Evolutionary conservation across 2,329 filamentous ascomycete species (phyloP), one percentile per base, ranked within the genome.

Genomic region (Neonectria ditissima): DNA sequence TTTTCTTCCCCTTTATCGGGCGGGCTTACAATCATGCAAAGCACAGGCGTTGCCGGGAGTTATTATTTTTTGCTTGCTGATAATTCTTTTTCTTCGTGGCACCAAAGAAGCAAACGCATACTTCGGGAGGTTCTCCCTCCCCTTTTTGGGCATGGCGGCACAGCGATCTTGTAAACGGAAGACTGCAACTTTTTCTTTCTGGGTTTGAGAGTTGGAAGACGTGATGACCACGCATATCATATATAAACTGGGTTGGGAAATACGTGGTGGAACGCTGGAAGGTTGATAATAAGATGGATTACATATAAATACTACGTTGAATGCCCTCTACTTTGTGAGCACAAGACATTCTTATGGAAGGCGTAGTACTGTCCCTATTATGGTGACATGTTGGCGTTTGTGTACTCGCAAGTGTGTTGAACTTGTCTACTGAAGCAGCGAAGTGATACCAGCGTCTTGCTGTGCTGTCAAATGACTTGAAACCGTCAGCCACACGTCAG

Each of bases 21-120:
- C 54, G n/a, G 50, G 24, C 44, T 57, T 37, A 39, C 44, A 32
- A 50, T 41, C 45, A 52, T 59, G 54, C 59, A 57, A 54, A 63
- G 61, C 61, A 63, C 45, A 59, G 61, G 61, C 61, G 61, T 63
- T 63, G 56, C n/a, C 51, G 43, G 44, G 51, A 59, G 51, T 59
- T 59, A 55, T 59, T 50, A 24, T 55, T 55, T 48, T 16, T 18
- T 14, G 11, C 11, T 50, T 20, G 37, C 20, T 20, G n/a, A 41
- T 20, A 20, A 10, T 41, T 41, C n/a, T 41, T 41, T 41, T 41
- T 41, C n/a, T 20, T 11, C n/a, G 8, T 9, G n/a, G n/a, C 3
- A 20, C 16, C 37, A 45, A 39, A 34, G 26, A 30, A 22, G 8
- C 32, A 51, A 44, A 53, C 34, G 28, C 32, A 50, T 30, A 20